Evolutionary conservation across 108 stramenopile genomes (phyloP).

Genomic region (Nannochloropsis salina): DNA sequence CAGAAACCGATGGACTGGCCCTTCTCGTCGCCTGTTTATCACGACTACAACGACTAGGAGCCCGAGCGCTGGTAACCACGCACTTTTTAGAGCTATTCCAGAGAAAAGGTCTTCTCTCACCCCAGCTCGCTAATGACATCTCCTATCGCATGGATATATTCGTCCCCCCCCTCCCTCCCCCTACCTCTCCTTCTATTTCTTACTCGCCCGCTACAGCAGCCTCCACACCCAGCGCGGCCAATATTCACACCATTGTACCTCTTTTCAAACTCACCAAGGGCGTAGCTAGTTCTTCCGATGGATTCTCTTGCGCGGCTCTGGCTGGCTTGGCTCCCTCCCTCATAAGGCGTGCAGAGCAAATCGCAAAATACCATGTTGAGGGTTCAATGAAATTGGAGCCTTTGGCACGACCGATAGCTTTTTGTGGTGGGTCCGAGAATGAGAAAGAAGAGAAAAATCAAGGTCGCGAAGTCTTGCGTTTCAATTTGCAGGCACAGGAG

Average conservation of each 20-base stretch:
- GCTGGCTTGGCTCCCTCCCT: conserved; percentile 59
- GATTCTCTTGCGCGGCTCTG: conserved; percentile 79
- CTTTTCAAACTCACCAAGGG: conserved; percentile 83
- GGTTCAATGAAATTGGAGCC: neutral
- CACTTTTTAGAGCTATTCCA: conserved; percentile 93
- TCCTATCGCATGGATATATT: conserved; percentile 78
- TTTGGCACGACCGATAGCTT: neutral
- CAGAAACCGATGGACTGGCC: conserved; percentile 83
- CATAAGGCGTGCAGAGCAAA: neutral
- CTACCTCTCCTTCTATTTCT: neutral
- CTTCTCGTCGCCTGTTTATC: conserved; percentile 73
- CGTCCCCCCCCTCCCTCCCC: conserved; percentile 49
- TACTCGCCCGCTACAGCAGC: neutral
- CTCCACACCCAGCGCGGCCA: neutral
- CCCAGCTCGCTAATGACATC: conserved; percentile 64
- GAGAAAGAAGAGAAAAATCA: neutral
- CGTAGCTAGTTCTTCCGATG: conserved; percentile 75
- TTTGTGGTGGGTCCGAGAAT: neutral
- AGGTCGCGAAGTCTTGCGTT: neutral
- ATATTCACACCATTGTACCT: conserved; percentile 43
- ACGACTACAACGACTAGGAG: conserved; percentile 57
- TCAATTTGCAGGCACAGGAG: neutral
- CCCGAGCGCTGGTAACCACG: conserved; percentile 76
- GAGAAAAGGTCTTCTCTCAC: conserved; percentile 60
- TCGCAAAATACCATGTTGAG: neutral